Conservation (phyloP, 2,329 filamentous ascomycete genomes). For the Chalara sp. region DNA sequence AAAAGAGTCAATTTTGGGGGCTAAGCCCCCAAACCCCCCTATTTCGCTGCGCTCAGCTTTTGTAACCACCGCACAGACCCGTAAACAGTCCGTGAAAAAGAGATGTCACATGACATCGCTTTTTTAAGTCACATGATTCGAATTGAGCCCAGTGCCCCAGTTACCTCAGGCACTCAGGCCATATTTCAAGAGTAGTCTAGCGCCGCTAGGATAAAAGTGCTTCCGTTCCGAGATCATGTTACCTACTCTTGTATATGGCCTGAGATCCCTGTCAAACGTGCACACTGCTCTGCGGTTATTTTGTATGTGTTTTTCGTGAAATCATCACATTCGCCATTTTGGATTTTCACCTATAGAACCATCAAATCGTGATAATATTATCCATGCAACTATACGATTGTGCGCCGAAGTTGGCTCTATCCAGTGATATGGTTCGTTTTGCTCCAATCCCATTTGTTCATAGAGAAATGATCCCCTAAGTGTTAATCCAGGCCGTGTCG, state of each 20-base stretch:
- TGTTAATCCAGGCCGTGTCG: not conserved
- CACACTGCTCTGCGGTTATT: constrained; percentile 1
- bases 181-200: not conserved
- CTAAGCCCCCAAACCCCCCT: no score
- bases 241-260: constrained; percentile 4
- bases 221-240: constrained; percentile 3
- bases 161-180: no score
- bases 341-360: not conserved
- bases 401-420: not conserved
- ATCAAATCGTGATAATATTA: not conserved
- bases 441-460: not conserved
- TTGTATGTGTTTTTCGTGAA: constrained; percentile 1
- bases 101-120: no score
- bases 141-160: no score
- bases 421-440: not conserved
- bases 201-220: not conserved
- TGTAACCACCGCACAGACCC: no score
- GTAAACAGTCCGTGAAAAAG: no score
- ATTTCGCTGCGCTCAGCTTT: no score
- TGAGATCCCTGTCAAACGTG: constrained; percentile 2
- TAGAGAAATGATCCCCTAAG: not conserved
- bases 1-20: no score
- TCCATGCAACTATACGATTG: not conserved
- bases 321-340: not conserved
- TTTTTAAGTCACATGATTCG: no score